A percentile compares a stretch with the other conserved stretches of the same genome.
phyloP scores from a whole-genome alignment of 2,329 filamentous ascomycete genomes.

The Chalaropsis thielavioides region DNA sequence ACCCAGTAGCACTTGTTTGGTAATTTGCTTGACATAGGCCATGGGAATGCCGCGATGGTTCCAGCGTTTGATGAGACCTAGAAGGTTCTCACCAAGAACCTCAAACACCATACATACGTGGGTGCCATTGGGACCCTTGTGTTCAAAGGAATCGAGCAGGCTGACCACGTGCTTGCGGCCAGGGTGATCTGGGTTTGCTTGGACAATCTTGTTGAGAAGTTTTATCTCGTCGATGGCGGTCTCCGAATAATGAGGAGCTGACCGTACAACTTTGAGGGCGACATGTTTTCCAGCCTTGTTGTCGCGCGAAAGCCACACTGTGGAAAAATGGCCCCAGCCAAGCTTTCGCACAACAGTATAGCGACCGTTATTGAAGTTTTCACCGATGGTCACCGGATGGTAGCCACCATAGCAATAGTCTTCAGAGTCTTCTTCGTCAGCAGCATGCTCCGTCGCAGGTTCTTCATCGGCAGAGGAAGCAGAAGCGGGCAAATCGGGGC shows the following conservation, averaged over 20 bases:
- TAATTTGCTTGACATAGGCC: slow-evolving; percentile 94
- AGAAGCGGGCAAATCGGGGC: slow-evolving; percentile 55
- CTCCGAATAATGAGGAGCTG: slow-evolving; percentile 95
- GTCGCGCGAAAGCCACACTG: slow-evolving; percentile 73
- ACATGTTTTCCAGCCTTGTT: slow-evolving; percentile 86
- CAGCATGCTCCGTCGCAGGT: slow-evolving; percentile 78
- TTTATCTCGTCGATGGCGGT: slow-evolving; percentile 99
- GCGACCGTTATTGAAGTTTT: slow-evolving; percentile 94
- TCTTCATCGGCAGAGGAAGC: slow-evolving; percentile 65
- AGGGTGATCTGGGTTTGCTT: slow-evolving; percentile 86
- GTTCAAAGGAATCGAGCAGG: slow-evolving; percentile 90
- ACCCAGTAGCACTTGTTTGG: slow-evolving; percentile 90
- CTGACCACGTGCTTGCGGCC: slow-evolving; percentile 92
- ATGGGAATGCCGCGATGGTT: slow-evolving; percentile 96
- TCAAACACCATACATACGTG: slow-evolving; percentile 99
- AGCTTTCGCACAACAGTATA: slow-evolving; percentile 95
- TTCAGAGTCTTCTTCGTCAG: slow-evolving; percentile 96
- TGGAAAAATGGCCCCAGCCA: slow-evolving; percentile 98
- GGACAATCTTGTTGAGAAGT: slow-evolving; percentile 88
- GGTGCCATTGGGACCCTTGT: slow-evolving; percentile 88
- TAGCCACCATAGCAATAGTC: slow-evolving; percentile 99
- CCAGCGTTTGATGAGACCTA: slow-evolving; percentile 95
- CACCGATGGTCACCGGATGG: slow-evolving; percentile 84
- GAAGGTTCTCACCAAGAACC: slow-evolving; percentile 84
- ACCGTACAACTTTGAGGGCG: slow-evolving; percentile 92